A percentile compares a stretch with the other conserved stretches of the same genome.
phyloP scores from a whole-genome alignment of 116 monocot genomes.

The Papilionanthe hybrid region DNA sequence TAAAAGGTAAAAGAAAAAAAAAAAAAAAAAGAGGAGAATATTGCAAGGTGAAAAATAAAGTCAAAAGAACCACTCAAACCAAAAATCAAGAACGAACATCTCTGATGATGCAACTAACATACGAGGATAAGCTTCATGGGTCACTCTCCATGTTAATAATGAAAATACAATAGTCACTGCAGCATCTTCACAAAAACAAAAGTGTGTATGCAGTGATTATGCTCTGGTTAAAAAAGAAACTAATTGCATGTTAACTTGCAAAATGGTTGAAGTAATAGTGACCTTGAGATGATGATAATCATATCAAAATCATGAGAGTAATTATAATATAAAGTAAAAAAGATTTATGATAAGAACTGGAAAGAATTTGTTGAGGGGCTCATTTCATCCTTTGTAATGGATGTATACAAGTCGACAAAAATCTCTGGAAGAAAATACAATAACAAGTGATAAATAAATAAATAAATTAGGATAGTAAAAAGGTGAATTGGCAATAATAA shows the following conservation, averaged over 20 bases:
- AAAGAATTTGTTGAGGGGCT: no score
- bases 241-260: not conserved
- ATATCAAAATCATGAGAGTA: not conserved
- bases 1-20: slow-evolving; percentile 1
- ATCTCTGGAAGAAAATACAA: no score
- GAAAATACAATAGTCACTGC: not conserved
- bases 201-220: not conserved
- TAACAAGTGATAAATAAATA: no score
- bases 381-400: no score
- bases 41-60: not conserved
- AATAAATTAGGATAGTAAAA: no score
- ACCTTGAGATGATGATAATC: not conserved
- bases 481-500: not conserved
- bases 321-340: not conserved
- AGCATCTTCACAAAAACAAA: not conserved
- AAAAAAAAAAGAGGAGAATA: not conserved
- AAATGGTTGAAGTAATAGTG: not conserved
- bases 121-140: not conserved
- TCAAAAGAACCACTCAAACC: not conserved
- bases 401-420: no score
- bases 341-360: not conserved
- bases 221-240: not conserved
- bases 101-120: not conserved
- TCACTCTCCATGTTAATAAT: slow-evolving; percentile 1
- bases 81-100: no score